Evolutionary conservation across 2,329 filamentous ascomycete genomes (phyloP).

Genomic region (Mycocentrospora acerina): DNA sequence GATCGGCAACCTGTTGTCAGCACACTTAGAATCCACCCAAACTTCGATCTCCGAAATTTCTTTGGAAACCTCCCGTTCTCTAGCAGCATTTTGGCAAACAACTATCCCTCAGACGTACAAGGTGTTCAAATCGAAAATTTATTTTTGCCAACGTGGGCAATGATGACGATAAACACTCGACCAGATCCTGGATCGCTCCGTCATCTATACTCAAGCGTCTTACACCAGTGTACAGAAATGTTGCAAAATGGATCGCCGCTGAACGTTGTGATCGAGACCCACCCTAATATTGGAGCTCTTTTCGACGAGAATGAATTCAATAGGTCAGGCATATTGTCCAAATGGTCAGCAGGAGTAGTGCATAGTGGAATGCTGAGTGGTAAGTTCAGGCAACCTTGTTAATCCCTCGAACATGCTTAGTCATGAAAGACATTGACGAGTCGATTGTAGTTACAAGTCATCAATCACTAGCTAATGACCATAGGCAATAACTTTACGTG

Average conservation of each 20-base stretch:
- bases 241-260: constrained; percentile 10
- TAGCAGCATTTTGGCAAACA: constrained; percentile 10
- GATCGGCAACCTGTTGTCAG: constrained; percentile 23
- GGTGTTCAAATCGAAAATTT: constrained; percentile 15
- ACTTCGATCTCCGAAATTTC: constrained; percentile 17
- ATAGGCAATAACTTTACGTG: constrained; percentile 27
- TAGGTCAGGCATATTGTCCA: constrained; percentile 19
- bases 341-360: constrained; percentile 25
- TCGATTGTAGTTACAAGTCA: no score
- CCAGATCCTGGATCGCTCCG: constrained; percentile 21
- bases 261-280: constrained; percentile 16
- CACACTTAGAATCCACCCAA: constrained; percentile 23
- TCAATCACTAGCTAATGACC: not conserved
- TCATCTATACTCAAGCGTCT: constrained; percentile 10
- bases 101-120: constrained; percentile 12
- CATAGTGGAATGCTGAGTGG: constrained; percentile 22
- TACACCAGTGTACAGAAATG: constrained; percentile 15
- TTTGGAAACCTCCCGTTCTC: constrained; percentile 22
- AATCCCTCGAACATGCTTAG: not conserved
- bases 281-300: constrained; percentile 25
- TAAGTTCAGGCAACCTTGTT: constrained; percentile 1
- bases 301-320: constrained; percentile 20
- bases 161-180: constrained; percentile 23
- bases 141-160: constrained; percentile 26
- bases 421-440: no score